Conservation (phyloP, 139 green algal species). For the Chlorella sp. region DNA sequence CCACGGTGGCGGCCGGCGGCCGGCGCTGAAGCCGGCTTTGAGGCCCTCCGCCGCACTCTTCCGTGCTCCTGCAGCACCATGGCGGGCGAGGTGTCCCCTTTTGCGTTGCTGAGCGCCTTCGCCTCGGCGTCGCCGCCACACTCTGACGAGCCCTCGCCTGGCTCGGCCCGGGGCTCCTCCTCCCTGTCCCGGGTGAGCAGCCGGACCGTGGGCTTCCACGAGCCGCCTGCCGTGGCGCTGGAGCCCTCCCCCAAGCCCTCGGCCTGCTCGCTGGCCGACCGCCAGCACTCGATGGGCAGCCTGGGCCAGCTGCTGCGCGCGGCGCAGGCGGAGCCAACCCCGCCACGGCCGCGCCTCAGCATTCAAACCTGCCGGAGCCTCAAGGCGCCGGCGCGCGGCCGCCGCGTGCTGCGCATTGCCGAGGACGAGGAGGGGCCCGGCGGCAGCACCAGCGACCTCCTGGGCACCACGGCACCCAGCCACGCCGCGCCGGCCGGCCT, state of each 20-base stretch:
- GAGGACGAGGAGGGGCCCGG: not conserved
- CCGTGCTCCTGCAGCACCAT: not conserved
- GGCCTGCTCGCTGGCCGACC: not conserved
- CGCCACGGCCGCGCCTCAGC: not conserved
- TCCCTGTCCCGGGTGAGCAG: not conserved
- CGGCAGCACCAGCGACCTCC: not conserved
- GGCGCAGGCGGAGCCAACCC: not conserved
- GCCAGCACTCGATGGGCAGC: not conserved
- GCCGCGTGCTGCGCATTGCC: constrained; percentile 1
- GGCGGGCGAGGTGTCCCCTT: not conserved
- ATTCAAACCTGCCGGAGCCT: constrained; percentile 6
- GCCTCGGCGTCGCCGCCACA: not conserved
- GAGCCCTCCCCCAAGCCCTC: not conserved
- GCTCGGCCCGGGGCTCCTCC: not conserved
- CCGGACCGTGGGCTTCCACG: not conserved
- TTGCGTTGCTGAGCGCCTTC: not conserved
- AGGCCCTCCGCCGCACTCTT: not conserved
- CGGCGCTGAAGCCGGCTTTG: too few relatives aligned
- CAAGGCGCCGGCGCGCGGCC: not conserved
- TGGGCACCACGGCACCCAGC: not conserved
- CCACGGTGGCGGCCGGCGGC: too few relatives aligned
- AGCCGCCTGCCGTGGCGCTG: too few relatives aligned
- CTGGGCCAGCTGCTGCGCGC: not conserved
- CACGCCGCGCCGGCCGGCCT: not conserved
- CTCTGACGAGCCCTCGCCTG: too few relatives aligned